Base-by-base conservation (phyloP, 2,329 filamentous ascomycete species). In the Geoglossum cookeanum region DNA sequence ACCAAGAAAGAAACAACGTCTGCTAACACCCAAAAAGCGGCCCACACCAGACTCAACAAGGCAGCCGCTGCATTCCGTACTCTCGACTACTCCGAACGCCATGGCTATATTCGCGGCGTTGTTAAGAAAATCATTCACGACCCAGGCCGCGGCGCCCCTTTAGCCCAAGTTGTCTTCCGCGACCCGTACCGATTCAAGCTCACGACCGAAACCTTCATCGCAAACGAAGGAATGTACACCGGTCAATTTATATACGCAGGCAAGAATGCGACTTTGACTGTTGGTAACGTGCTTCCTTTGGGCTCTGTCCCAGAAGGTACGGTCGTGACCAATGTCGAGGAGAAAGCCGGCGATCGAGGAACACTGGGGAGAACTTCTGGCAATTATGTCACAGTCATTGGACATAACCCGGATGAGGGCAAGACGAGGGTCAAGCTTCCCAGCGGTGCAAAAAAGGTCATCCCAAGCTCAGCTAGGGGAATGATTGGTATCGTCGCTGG, bases 161-260 rank as follows among this genome's bases (percentile, higher is more conserved):
- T 98, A 71, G 92, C 92, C 73, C 88, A 87, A 77, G 90, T 98
- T 71, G 78, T 82, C 68, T 98, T 98, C 87, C 90, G 92, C 69
- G 87, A 94, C 77, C 89, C 92, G 69, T 98, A 98, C 85, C 83
- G 84, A 76, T 97, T 87, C 86, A 95, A 94, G 84, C 84, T 90
- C 73, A 78, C 89, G 74, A 91, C 85, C 75, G 90, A 98, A 85
- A 98, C 92, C 68, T 96, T 98, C 85, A 98, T 98, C 72, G 92
- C 92, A 77, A 98, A 97, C 79, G 92, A 97, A 81, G 92, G 92
- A 79, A 96, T 97, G 90, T 98, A 97, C 87, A 96, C 92, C 66
- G 92, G 92, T 74, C 92, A 98, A 78, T 98, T 98, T 83, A 89
- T 98, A 85, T 98, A 98, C 78, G 92, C 91, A 72, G 92, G 92